Evolutionary conservation across 345 rosid genomes (phyloP).

Genomic region (Aquilaria malaccensis): DNA sequence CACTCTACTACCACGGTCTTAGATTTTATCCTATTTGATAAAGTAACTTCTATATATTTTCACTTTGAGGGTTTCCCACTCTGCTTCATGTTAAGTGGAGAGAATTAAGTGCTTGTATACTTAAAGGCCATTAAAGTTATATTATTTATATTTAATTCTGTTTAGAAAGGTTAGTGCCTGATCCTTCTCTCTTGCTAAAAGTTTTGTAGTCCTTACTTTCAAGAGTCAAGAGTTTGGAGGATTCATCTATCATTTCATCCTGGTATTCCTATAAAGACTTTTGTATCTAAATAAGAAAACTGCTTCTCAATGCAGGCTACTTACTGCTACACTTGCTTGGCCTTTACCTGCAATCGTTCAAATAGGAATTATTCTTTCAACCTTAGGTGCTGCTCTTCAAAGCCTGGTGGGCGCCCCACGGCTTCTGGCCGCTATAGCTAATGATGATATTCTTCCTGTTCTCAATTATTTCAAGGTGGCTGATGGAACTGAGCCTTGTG

Average conservation of each 20-base stretch:
- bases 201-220: constrained; percentile 8
- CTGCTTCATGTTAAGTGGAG: too few species aligned
- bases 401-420: constrained; percentile 92
- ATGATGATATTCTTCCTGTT: constrained; percentile 90
- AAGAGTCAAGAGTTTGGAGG: constrained; percentile 8
- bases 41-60: too few species aligned
- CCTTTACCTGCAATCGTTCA: constrained; percentile 75
- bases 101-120: too few species aligned
- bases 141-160: constrained; percentile 1
- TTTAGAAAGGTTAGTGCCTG: too few species aligned
- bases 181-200: background rate
- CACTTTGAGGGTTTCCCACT: too few species aligned
- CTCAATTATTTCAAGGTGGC: constrained; percentile 83
- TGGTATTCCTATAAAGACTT: constrained; percentile 4
- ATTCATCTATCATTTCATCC: constrained; percentile 4
- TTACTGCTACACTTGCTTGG: constrained; percentile 94
- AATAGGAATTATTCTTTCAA: constrained; percentile 82
- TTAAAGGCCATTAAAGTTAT: too few species aligned
- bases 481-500: constrained; percentile 70
- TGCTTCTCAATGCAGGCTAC: constrained; percentile 40
- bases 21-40: too few species aligned
- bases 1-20: too few species aligned
- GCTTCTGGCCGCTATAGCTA: constrained; percentile 91
- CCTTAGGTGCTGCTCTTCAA: constrained; percentile 95
- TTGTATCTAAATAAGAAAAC: background rate